phyloP scores from a whole-genome alignment of 441 rosid genomes.

The Omphalea diandra region DNA sequence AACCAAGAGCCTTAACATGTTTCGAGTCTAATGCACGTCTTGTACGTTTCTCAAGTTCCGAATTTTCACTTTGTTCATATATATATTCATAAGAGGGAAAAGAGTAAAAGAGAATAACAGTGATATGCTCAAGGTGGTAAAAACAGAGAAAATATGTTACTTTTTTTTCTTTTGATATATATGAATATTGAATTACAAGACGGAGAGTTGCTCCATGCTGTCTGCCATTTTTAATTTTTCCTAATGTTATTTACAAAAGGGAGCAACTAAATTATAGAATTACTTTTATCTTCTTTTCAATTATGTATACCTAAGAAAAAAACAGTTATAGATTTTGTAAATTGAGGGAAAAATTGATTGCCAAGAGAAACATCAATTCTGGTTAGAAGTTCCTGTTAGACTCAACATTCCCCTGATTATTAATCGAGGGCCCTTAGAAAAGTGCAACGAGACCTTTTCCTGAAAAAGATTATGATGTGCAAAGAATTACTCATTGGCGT shows the following conservation, averaged over 20 bases:
- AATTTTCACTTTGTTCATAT: too few relatives aligned
- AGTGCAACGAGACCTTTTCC: not conserved
- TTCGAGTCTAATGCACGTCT: too few relatives aligned
- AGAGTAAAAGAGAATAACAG: too few relatives aligned
- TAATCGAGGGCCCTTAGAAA: not conserved
- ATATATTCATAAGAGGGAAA: too few relatives aligned
- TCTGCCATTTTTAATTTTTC: not conserved
- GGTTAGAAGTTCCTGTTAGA: slow-evolving; percentile 27
- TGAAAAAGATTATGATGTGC: not conserved
- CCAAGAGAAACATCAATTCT: slow-evolving; percentile 8
- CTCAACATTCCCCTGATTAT: not conserved
- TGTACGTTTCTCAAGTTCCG: too few relatives aligned
- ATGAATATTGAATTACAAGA: too few relatives aligned
- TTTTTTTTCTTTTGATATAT: too few relatives aligned
- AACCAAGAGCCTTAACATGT: too few relatives aligned
- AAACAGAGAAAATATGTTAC: too few relatives aligned
- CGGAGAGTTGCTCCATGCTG: not conserved
- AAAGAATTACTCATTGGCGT: slow-evolving; percentile 43
- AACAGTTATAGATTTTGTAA: not conserved
- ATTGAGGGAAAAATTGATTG: not conserved
- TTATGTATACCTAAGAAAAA: not conserved
- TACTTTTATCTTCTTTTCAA: not conserved
- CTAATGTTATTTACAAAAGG: slow-evolving; percentile 16
- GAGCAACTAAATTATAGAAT: not conserved
- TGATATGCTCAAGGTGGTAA: too few relatives aligned